Conservation (phyloP, 2,329 filamentous ascomycete species). For the Trichoderma harzianum region DNA sequence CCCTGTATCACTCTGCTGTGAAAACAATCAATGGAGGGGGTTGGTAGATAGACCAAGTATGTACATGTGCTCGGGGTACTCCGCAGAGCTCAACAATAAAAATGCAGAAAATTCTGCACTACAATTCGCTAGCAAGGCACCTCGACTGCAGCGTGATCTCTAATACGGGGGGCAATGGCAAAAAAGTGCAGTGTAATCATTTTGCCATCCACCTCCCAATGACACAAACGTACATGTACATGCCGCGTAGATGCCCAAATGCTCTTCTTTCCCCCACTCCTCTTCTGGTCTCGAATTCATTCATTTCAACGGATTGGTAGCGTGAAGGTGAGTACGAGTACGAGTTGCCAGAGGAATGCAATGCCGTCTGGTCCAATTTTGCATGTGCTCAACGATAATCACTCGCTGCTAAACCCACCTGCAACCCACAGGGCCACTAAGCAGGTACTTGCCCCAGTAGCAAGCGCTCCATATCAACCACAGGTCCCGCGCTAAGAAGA, state of each 20-base stretch:
- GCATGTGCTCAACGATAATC: neutral
- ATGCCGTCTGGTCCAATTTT: neutral
- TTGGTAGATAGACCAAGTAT: neutral
- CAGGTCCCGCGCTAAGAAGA: neutral
- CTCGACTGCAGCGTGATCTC: neutral
- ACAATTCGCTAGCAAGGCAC: neutral
- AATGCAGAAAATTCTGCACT: slow-evolving; percentile 10
- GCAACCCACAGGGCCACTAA: neutral
- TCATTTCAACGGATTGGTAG: neutral
- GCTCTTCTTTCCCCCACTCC: neutral
- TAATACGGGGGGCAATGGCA: neutral
- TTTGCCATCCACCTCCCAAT: neutral
- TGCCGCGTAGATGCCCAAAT: neutral
- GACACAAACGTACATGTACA: neutral
- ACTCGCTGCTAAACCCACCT: neutral
- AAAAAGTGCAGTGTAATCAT: slow-evolving; percentile 6
- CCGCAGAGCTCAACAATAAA: neutral
- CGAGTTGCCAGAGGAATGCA: neutral
- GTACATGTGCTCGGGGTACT: neutral
- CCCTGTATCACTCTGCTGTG: neutral
- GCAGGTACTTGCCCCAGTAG: neutral
- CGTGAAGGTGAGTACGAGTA: neutral
- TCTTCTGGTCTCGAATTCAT: neutral
- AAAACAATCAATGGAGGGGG: neutral
- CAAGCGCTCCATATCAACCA: neutral